Base-by-base conservation (phyloP, 371 early-diverging fungal species). In the Mortierella sp. region DNA sequence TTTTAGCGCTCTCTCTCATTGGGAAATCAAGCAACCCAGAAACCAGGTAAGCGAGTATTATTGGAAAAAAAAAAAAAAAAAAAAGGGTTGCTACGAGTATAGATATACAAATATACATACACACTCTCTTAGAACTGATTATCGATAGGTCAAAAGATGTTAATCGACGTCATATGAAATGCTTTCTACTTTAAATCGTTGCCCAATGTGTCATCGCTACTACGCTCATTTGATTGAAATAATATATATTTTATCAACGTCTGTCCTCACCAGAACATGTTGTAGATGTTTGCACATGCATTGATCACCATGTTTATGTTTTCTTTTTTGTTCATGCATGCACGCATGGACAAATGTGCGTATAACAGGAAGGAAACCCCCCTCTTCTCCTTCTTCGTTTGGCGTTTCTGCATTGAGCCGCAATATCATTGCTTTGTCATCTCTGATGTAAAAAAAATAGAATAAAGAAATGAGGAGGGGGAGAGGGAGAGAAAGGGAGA, bases 261-360 rank as follows among this genome's bases (percentile, higher is more conserved):
- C 19, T 17, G 4, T 6, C n/a, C n/a, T 26, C 13, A 26, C 12
- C 26, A 28, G 53, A 53, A 6, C 53, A 53, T 53, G 53, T 53
- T 22, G 61, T 26, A 37, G n/a, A 6, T 43, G 9, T 29, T 29
- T 31, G 29, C 62, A 62, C 47, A 47, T 62, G 62, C 62, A 45
- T 62, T 62, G 47, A 31, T 45, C 47, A 28, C 32, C 47, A 40
- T 49, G 49, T 45, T 22, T 26, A 23, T 35, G 5, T 28, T 43
- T 22, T 42, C 43, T 45, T 12, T 35, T 13, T 62, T 62, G 10
- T 34, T 31, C 32, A 62, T 62, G 62, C 62, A 62, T 19, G 31
- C 31, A 17, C 32, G 49, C 62, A 45, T 62, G 28, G 22, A 29
- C 49, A 45, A 26, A 19, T 45, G n/a, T 19, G 19, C n/a, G 7